Percentiles rank a stretch among this genome's conserved stretches.
These are phyloP conservation scores for Takakia lepidozioides DNA, from an alignment of 225 moss, liverwort and hornwort genomes.

Conservation along the genomic window DNA sequence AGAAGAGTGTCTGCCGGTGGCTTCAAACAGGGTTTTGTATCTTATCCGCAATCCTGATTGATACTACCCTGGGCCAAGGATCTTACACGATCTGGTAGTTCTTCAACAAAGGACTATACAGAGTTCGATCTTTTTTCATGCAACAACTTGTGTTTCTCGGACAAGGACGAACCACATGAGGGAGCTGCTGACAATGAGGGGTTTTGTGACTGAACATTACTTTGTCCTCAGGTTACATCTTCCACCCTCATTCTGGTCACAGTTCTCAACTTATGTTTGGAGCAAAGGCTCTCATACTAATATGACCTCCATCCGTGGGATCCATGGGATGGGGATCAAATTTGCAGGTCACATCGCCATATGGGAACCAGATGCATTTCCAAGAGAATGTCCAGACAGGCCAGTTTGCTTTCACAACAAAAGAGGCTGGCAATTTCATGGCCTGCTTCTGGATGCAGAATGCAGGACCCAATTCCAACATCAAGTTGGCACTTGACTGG, in stretches of 20 bases:
- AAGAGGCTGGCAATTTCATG: conserved; percentile 77
- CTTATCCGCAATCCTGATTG: too few relatives aligned
- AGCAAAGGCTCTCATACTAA: too few relatives aligned
- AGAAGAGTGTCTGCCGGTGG: too few relatives aligned
- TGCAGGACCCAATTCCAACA: conserved; percentile 16
- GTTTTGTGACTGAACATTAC: not conserved
- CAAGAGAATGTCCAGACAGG: conserved; percentile 54
- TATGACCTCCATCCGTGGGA: too few relatives aligned
- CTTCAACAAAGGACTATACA: not conserved
- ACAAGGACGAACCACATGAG: too few relatives aligned
- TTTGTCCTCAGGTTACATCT: not conserved
- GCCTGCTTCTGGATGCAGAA: conserved; percentile 83
- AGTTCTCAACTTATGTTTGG: too few relatives aligned
- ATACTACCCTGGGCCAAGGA: too few relatives aligned
- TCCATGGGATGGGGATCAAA: too few relatives aligned
- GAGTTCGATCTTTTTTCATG: not conserved
- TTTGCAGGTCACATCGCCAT: conserved; percentile 76
- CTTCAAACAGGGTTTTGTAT: too few relatives aligned
- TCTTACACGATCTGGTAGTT: too few relatives aligned
- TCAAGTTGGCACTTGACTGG: conserved; percentile 81
- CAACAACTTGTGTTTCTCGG: too few relatives aligned
- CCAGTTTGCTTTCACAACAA: conserved; percentile 82
- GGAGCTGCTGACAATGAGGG: not conserved
- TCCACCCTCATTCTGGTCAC: too few relatives aligned
- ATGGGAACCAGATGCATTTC: conserved; percentile 63